phyloP scores from a whole-genome alignment of 441 rosid genomes.

The Capsella rubella region DNA sequence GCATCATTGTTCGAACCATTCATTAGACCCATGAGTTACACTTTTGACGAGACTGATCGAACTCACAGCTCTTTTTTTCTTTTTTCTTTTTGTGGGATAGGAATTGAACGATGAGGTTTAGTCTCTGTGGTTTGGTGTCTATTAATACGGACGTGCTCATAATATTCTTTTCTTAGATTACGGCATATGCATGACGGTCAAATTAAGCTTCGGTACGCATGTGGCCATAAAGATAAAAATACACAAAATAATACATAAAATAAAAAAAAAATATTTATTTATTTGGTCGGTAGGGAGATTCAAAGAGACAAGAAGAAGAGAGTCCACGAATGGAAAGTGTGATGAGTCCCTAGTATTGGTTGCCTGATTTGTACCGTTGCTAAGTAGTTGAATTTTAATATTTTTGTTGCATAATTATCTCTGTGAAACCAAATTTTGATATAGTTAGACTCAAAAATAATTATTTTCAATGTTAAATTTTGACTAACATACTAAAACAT shows the following conservation, averaged over 20 bases:
- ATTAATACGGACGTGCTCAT: slow-evolving; percentile 24
- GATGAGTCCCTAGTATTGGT: slow-evolving; percentile 16
- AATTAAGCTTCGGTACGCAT: slow-evolving; percentile 37
- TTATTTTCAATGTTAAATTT: slow-evolving; percentile 17
- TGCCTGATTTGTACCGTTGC: slow-evolving; percentile 38
- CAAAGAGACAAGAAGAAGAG: slow-evolving; percentile 24
- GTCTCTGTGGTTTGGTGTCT: slow-evolving; percentile 20
- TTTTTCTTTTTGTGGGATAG: neutral
- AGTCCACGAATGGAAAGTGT: slow-evolving; percentile 41
- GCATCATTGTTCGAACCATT: slow-evolving; percentile 40
- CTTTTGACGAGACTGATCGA: slow-evolving; percentile 26
- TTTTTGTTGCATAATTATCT: too few relatives aligned
- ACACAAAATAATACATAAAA: neutral
- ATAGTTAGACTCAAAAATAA: too few relatives aligned
- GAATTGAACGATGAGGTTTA: slow-evolving; percentile 24
- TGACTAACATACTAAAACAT: slow-evolving; percentile 25
- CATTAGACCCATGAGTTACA: slow-evolving; percentile 23
- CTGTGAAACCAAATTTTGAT: too few relatives aligned
- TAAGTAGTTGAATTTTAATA: neutral
- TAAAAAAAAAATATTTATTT: neutral
- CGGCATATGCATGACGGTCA: slow-evolving; percentile 38
- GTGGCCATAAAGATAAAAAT: slow-evolving; percentile 1
- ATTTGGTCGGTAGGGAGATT: slow-evolving; percentile 17
- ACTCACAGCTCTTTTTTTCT: slow-evolving; percentile 6
- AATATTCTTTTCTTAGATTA: slow-evolving; percentile 20